Evolutionary conservation across 768 basidiomycete genomes (phyloP).

Genomic region (Amanita fuliginea): DNA sequence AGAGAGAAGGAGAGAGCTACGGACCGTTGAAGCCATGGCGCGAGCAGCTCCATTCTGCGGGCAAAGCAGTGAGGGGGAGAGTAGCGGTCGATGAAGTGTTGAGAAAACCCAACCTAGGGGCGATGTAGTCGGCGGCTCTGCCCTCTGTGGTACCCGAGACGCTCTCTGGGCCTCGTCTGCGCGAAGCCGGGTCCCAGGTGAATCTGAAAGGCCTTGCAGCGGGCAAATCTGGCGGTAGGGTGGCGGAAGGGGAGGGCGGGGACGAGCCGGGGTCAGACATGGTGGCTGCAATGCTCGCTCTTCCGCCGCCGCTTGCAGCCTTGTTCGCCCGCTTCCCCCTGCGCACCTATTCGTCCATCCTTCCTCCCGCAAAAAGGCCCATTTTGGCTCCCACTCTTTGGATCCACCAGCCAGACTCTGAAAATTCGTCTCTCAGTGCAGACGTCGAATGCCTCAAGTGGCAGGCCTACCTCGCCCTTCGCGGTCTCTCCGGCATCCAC

Average conservation of each 20-base stretch:
- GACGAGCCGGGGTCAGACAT: conserved; percentile 27
- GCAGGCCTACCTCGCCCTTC: conserved; percentile 75
- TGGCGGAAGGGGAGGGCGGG: conserved; percentile 42
- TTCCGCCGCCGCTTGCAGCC: conserved; percentile 29
- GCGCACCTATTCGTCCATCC: conserved; percentile 34
- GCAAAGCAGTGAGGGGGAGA: conserved; percentile 37
- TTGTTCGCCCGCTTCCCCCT: conserved; percentile 56
- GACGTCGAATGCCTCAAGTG: conserved; percentile 87
- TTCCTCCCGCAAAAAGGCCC: conserved; percentile 15
- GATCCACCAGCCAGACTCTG: conserved; percentile 40
- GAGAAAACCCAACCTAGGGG: conserved; percentile 37
- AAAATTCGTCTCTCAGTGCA: conserved; percentile 37
- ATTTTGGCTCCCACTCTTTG: conserved; percentile 42
- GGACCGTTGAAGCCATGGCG: conserved; percentile 84
- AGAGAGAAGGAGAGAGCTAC: conserved; percentile 13
- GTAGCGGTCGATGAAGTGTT: conserved; percentile 34
- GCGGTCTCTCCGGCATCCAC: conserved; percentile 38
- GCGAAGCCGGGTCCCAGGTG: conserved; percentile 57
- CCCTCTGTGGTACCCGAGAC: conserved; percentile 66
- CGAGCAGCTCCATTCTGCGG: conserved; percentile 68
- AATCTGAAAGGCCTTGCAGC: conserved; percentile 59
- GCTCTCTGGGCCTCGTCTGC: conserved; percentile 56
- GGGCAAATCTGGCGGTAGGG: conserved; percentile 24
- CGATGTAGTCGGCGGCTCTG: conserved; percentile 50
- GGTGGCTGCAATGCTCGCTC: conserved; percentile 11